Conservation (phyloP, 2,329 filamentous ascomycete species). For the Curvularia sp. region DNA sequence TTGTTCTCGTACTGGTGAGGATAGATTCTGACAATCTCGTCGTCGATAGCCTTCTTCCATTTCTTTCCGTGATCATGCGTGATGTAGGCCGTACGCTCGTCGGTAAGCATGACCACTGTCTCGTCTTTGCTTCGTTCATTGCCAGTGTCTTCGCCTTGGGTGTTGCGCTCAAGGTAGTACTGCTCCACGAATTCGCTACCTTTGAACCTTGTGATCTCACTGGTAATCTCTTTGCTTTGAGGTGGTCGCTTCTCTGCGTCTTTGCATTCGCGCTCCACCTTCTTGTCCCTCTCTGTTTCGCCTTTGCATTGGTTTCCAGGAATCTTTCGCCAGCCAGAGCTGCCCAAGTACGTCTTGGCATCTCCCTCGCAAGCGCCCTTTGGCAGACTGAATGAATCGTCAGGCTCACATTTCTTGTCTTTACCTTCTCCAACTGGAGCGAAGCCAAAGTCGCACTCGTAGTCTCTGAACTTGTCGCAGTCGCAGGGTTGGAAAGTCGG, state of each 20-base stretch:
- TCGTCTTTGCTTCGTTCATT: slow-evolving; percentile 73
- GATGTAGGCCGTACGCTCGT: slow-evolving; percentile 70
- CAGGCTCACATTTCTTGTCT: slow-evolving; percentile 73
- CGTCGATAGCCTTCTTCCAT: slow-evolving; percentile 77
- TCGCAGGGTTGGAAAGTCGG: slow-evolving; percentile 77
- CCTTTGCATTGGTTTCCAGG: slow-evolving; percentile 65
- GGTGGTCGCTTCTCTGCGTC: slow-evolving; percentile 63
- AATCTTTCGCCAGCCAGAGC: slow-evolving; percentile 90
- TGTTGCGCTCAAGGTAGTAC: slow-evolving; percentile 79
- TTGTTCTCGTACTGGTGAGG: slow-evolving; percentile 85
- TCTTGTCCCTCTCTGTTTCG: slow-evolving; percentile 53
- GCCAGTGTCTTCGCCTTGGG: slow-evolving; percentile 71
- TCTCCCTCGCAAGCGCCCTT: slow-evolving; percentile 75
- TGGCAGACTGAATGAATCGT: slow-evolving; percentile 69
- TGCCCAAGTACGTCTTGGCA: slow-evolving; percentile 79
- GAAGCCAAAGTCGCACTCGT: slow-evolving; percentile 97
- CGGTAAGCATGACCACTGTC: slow-evolving; percentile 69
- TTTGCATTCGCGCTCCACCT: slow-evolving; percentile 76
- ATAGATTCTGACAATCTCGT: slow-evolving; percentile 73
- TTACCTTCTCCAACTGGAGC: slow-evolving; percentile 53
- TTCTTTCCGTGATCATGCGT: slow-evolving; percentile 87
- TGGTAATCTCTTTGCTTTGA: slow-evolving; percentile 70
- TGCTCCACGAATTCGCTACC: slow-evolving; percentile 63
- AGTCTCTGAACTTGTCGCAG: slow-evolving; percentile 78
- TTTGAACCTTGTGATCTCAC: slow-evolving; percentile 68